Percentiles rank a stretch among this genome's conserved stretches.
These are phyloP conservation scores for Skeletonema marinoi DNA, from an alignment of 108 stramenopile species.

Conservation along the genomic window DNA sequence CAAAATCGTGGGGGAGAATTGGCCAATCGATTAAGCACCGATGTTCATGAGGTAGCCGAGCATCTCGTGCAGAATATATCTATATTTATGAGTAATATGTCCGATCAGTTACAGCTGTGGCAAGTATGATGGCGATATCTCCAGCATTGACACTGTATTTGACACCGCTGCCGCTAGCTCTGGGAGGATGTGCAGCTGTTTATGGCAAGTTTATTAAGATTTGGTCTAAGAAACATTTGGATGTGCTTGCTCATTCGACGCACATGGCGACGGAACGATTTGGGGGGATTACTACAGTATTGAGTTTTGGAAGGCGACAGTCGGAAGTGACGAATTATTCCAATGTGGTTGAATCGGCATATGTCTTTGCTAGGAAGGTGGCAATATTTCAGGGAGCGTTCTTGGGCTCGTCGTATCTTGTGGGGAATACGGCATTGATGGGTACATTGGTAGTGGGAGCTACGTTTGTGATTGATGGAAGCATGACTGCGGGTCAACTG, in stretches of 20 bases:
- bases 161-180: slow-evolving; percentile 16
- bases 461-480: slow-evolving; percentile 22
- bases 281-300: slow-evolving; percentile 40
- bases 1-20: slow-evolving; percentile 43
- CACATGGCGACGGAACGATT: slow-evolving; percentile 49
- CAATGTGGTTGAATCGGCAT: slow-evolving; percentile 41
- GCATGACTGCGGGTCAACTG: slow-evolving; percentile 39
- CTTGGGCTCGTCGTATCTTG: slow-evolving; percentile 40
- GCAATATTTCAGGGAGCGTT: slow-evolving; percentile 49
- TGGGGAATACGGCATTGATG: slow-evolving; percentile 38
- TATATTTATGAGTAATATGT: slow-evolving; percentile 32
- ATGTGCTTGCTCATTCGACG: slow-evolving; percentile 47
- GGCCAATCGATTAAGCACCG: slow-evolving; percentile 48
- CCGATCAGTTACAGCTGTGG: slow-evolving; percentile 27
- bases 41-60: slow-evolving; percentile 51
- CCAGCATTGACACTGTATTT: slow-evolving; percentile 36
- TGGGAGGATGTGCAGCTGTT: slow-evolving; percentile 30
- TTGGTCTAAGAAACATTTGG: slow-evolving; percentile 43
- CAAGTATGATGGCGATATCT: slow-evolving; percentile 31
- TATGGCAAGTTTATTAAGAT: slow-evolving; percentile 36
- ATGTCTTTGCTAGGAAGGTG: slow-evolving; percentile 40
- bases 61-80: slow-evolving; percentile 50
- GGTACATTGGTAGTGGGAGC: slow-evolving; percentile 35
- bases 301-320: slow-evolving; percentile 33
- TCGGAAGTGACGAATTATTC: slow-evolving; percentile 35